Conservation (phyloP, 495 filamentous ascomycete genomes). For the Symbiotaphrina buchneri region DNA sequence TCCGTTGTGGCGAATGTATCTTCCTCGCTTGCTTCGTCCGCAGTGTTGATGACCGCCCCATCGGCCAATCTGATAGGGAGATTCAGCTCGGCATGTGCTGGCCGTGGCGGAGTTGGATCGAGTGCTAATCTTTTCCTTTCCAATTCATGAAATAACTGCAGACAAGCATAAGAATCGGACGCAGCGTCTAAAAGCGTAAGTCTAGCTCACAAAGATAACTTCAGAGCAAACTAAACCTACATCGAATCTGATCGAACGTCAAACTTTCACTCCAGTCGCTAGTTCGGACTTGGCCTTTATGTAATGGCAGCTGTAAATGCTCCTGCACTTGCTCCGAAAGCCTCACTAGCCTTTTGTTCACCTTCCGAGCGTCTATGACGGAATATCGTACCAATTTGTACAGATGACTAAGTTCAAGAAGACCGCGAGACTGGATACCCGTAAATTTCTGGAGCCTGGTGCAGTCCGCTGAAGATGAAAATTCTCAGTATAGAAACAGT, state of each 20-base stretch:
- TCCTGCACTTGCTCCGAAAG: constrained; percentile 46
- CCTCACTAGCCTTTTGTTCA: constrained; percentile 43
- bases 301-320: constrained; percentile 51
- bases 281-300: constrained; percentile 44
- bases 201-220: constrained; percentile 1
- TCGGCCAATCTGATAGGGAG: constrained; percentile 4
- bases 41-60: not conserved
- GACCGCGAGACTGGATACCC: constrained; percentile 32
- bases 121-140: constrained; percentile 41
- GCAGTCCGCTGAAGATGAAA: constrained; percentile 28
- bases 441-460: constrained; percentile 45
- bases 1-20: not conserved
- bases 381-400: constrained; percentile 50
- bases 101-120: constrained; percentile 44
- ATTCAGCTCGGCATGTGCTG: constrained; percentile 13
- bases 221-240: constrained; percentile 20
- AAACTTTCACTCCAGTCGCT: constrained; percentile 49
- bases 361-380: constrained; percentile 18
- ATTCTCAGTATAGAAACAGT: not conserved
- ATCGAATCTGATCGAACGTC: constrained; percentile 42
- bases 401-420: constrained; percentile 64
- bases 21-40: constrained; percentile 1
- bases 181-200: constrained; percentile 38
- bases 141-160: constrained; percentile 48
- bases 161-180: constrained; percentile 58